Evolutionary conservation across 495 filamentous ascomycete genomes (phyloP).

Genomic region (Collariella sp.): DNA sequence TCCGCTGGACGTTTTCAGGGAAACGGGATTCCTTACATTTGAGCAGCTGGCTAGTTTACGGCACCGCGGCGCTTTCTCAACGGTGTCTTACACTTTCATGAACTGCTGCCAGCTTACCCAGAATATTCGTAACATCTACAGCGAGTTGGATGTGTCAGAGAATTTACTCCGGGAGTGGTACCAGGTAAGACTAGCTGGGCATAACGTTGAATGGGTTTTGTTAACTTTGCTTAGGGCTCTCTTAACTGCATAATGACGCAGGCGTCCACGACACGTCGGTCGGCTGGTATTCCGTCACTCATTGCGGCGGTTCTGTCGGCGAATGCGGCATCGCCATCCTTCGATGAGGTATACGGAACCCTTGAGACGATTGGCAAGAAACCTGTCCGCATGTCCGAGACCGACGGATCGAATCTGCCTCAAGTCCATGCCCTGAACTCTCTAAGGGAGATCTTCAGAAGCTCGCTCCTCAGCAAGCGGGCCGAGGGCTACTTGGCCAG

Average conservation of each 20-base stretch:
- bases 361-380: constrained; percentile 48
- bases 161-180: constrained; percentile 56
- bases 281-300: constrained; percentile 82
- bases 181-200: constrained; percentile 40
- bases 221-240: constrained; percentile 42
- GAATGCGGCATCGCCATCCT: constrained; percentile 39
- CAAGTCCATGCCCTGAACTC: constrained; percentile 95
- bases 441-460: constrained; percentile 77
- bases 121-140: constrained; percentile 32
- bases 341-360: constrained; percentile 42
- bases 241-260: constrained; percentile 57
- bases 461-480: constrained; percentile 53
- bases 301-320: constrained; percentile 67
- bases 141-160: constrained; percentile 25
- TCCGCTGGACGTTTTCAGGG: constrained; percentile 36
- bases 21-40: constrained; percentile 64
- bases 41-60: constrained; percentile 72
- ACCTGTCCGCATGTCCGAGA: constrained; percentile 40
- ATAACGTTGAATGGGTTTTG: not conserved
- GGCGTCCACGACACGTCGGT: constrained; percentile 76
- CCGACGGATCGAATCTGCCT: constrained; percentile 60
- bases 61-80: constrained; percentile 89
- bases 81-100: constrained; percentile 80
- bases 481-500: constrained; percentile 62
- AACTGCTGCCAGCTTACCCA: constrained; percentile 57